phyloP scores from a whole-genome alignment of 805 yeast genomes.

The Cyberlindnera japonica region DNA sequence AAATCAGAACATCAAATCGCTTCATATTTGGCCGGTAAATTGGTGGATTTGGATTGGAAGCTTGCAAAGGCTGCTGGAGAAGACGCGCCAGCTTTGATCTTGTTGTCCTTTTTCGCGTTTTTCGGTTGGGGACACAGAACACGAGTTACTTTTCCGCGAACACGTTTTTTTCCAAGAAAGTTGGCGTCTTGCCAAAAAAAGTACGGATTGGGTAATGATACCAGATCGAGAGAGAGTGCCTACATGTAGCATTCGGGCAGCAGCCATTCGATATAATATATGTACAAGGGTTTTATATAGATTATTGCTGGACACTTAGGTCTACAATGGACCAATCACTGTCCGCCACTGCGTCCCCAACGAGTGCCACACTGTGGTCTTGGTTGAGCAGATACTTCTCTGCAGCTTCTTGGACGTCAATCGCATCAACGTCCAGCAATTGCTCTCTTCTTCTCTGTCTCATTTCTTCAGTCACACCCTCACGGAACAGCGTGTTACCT shows the following conservation, averaged over 20 bases:
- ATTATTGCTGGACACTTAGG: constrained; percentile 12
- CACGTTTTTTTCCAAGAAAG: not conserved
- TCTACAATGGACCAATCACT: constrained; percentile 23
- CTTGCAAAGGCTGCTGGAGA: too few species aligned
- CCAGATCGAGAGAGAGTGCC: too few species aligned
- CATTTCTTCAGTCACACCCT: constrained; percentile 73
- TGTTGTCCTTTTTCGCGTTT: constrained; percentile 10
- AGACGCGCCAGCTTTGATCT: constrained; percentile 7
- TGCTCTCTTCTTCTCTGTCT: constrained; percentile 75
- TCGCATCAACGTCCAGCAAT: constrained; percentile 59
- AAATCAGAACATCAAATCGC: constrained; percentile 9
- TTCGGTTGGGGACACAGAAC: not conserved
- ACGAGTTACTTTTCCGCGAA: not conserved
- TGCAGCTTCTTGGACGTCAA: constrained; percentile 63
- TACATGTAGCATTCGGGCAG: too few species aligned
- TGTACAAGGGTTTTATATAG: not conserved
- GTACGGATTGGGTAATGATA: too few species aligned
- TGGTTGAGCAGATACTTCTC: constrained; percentile 52
- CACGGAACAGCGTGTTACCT: constrained; percentile 62
- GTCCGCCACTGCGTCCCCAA: constrained; percentile 33
- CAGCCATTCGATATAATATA: not conserved
- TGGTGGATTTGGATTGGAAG: too few species aligned
- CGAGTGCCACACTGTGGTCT: constrained; percentile 37
- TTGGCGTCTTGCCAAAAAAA: too few species aligned
- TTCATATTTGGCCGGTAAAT: too few species aligned